Evolutionary conservation across 116 monocot genomes (phyloP).

Genomic region (Papilionanthe hybrid): DNA sequence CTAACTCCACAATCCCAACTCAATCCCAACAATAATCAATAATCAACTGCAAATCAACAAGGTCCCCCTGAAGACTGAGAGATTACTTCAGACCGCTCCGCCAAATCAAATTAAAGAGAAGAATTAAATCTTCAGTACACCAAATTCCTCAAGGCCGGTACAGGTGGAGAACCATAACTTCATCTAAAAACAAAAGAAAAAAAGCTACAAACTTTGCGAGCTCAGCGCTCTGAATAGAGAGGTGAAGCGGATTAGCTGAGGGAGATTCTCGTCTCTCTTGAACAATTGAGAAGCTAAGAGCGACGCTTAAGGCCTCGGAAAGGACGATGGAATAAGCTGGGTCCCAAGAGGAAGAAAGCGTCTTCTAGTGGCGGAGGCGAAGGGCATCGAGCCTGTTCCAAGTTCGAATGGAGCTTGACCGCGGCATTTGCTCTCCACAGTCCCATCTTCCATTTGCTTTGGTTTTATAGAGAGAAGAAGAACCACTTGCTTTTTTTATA

Average conservation of each 20-base stretch:
- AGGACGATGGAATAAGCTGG: not conserved
- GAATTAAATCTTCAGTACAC: not conserved
- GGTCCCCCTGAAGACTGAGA: not conserved
- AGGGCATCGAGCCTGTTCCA: not conserved
- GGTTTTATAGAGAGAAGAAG: not conserved
- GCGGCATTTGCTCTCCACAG: not conserved
- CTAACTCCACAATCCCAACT: not conserved
- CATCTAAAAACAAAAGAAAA: not conserved
- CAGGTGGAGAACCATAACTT: not conserved
- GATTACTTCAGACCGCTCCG: not conserved
- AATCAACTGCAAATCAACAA: not conserved
- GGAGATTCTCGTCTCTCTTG: not conserved
- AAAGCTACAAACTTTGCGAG: not conserved
- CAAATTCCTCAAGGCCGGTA: not conserved
- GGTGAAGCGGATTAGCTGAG: not conserved
- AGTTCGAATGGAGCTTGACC: not conserved
- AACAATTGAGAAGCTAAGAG: not conserved
- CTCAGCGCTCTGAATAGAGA: not conserved
- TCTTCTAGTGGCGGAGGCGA: slow-evolving; percentile 2
- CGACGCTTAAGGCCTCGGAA: not conserved
- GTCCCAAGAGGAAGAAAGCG: not conserved
- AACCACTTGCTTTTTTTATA: no score
- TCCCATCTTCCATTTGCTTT: no score
- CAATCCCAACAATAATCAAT: not conserved
- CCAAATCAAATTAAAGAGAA: not conserved